Evolutionary conservation across 768 basidiomycete species (phyloP), one percentile per base, ranked within the genome.

Genomic region (Tulasnella sp.): DNA sequence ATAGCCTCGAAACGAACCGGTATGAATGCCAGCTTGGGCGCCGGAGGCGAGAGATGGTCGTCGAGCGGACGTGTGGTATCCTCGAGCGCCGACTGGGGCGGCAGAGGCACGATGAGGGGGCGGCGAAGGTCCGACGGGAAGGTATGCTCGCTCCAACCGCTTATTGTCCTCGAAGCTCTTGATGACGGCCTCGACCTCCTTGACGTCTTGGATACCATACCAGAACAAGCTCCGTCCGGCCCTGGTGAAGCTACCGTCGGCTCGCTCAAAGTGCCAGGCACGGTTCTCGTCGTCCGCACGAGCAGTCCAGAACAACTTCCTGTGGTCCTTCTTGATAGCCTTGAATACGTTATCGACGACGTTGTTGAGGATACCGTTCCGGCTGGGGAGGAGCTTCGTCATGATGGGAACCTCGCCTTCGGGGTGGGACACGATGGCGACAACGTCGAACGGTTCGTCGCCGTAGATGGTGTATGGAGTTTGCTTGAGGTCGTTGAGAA

Each of bases 261-360:
- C 95, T 75, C 96, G 90, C 85, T 99, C 97, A 80, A 98, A 99
- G 85, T 99, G 97, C 97, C 97, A 99, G 3, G 91, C 89, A 52
- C 96, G 90, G 84, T 97, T 96, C 85, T 99, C 97, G 82, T 99
- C 97, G 79, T 98, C 96, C 4, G 91, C 91, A 79, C 91, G 92
- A 0, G 94, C 91, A n/a, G 96, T 98, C 97, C 97, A 99, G 87
- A 99, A 97, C 52, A 99, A 88, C 77, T 89, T 89, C 78, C 91
- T 89, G 84, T 98, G 92, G 82, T 99, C 95, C 85, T 95, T 96
- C 84, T 91, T 92, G 86, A 99, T 90, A n/a, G 94, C 90, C 81
- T 89, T 92, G 86, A 97, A 99, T 49, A 99, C 96, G 81, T 99
- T 99, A 85, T 99, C 97, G 78, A 96, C 86, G 77, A 99, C 96